Evolutionary conservation across 257 asterid species (phyloP).

Genomic region (Przewalskia tangutica): DNA sequence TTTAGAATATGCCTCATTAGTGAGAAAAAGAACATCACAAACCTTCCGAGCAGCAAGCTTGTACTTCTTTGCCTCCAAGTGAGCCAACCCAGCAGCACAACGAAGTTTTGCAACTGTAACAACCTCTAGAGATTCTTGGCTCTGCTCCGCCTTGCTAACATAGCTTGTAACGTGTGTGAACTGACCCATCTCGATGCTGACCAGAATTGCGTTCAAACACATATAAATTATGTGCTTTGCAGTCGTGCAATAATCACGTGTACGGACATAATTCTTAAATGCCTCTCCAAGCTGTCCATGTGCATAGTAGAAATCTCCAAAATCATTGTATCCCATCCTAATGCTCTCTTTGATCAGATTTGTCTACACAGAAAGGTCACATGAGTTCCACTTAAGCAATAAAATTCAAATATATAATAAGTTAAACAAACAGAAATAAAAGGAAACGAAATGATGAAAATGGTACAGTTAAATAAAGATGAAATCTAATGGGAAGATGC

Average conservation of each 20-base stretch:
- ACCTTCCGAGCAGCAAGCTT: constrained; percentile 98
- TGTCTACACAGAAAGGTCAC: constrained; percentile 44
- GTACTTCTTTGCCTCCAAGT: constrained; percentile 68
- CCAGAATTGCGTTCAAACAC: constrained; percentile 86
- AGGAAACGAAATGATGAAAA: not conserved
- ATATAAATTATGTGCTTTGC: constrained; percentile 72
- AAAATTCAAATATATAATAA: not conserved
- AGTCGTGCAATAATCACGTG: constrained; percentile 95
- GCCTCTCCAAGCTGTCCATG: constrained; percentile 91
- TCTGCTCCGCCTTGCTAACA: constrained; percentile 78
- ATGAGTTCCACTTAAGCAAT: not conserved
- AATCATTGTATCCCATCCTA: constrained; percentile 97
- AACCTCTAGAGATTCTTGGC: constrained; percentile 64
- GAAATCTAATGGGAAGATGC: not conserved
- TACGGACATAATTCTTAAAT: constrained; percentile 79
- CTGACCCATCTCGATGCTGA: constrained; percentile 97
- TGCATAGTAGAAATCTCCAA: constrained; percentile 84
- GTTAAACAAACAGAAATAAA: not conserved
- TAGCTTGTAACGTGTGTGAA: constrained; percentile 87
- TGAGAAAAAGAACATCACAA: constrained; percentile 1
- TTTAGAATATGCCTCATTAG: not conserved
- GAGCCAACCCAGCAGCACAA: constrained; percentile 90
- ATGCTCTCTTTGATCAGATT: constrained; percentile 96
- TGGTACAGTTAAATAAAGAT: not conserved
- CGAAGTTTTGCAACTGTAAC: constrained; percentile 59